A percentile compares a stretch with the other conserved stretches of the same genome.
Conservation (phyloP, 1,284 basidiomycete species). For the Trametes hirsuta region DNA sequence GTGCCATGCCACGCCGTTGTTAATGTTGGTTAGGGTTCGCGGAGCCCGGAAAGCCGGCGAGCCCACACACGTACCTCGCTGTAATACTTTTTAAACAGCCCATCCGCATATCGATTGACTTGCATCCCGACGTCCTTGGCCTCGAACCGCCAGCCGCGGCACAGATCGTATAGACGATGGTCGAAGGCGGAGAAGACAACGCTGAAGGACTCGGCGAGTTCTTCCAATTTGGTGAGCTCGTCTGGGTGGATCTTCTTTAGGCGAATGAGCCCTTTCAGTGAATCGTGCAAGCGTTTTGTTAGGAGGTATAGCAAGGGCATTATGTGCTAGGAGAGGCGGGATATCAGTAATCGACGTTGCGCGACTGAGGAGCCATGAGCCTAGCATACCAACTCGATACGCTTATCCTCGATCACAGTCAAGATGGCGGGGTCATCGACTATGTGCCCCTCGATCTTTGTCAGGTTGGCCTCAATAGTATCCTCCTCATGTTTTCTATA, state of each 20-base stretch:
- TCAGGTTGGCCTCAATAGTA: neutral
- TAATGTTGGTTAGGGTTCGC: too few species aligned
- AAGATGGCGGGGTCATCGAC: slow-evolving; percentile 4
- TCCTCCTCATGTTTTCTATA: slow-evolving; percentile 1
- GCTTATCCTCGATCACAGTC: neutral
- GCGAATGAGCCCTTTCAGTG: neutral
- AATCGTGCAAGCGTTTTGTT: neutral
- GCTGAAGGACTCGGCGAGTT: slow-evolving; percentile 12
- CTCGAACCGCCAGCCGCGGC: slow-evolving; percentile 18
- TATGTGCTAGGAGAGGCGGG: slow-evolving; percentile 6
- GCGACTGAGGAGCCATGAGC: neutral
- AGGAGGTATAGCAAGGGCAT: slow-evolving; percentile 15
- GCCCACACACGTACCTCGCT: neutral
- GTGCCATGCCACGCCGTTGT: neutral
- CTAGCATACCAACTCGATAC: slow-evolving; percentile 14
- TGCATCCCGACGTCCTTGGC: slow-evolving; percentile 20
- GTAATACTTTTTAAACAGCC: slow-evolving; percentile 15
- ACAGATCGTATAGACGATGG: slow-evolving; percentile 15
- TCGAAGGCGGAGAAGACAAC: slow-evolving; percentile 17
- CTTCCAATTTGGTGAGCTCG: slow-evolving; percentile 9
- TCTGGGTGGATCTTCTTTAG: neutral
- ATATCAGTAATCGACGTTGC: too few species aligned
- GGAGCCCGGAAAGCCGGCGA: too few species aligned
- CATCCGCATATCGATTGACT: slow-evolving; percentile 18
- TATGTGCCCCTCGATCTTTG: slow-evolving; percentile 6